Base-by-base conservation (phyloP, 108 stramenopile genomes). In the Aurantiochytrium sp. region DNA sequence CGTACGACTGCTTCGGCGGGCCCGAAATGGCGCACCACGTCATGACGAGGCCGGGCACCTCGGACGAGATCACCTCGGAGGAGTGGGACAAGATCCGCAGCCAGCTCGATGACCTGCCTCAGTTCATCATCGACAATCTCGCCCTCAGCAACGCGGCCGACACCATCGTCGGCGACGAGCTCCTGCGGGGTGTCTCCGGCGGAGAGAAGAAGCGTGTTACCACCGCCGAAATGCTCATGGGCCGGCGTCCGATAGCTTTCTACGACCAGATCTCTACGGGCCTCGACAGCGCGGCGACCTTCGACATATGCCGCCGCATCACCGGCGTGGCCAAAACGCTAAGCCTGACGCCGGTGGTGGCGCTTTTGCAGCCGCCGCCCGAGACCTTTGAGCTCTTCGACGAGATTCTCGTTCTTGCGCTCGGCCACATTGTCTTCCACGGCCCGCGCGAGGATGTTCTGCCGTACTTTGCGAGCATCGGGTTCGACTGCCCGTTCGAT, bases 301-400 rank as follows among this genome's bases (percentile, higher is more conserved):
- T 92, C 86, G 95, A 96, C 87, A 96, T 97, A 73, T 88, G 93
- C 87, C 50, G 53, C 15, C 89, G 92, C 52, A 52, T 95, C 36
- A 68, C 93, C 21, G 88, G 87, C 21, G 68, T 90, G 0, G 69
- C 69, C 6, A 81, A 48, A 3, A 48, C 19, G 17, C 73, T 81
- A 6, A 86, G 90, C 52, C 69, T 87, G 8, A 88, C 90, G 22
- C 90, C 91, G 32, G 90, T 97, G 30, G 91, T 96, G 8, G 92
- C 94, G 4, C 91, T 97, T 53, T 91, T 97, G 2, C 96, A 96
- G 87, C 96, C 96, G 24, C 95, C 96, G 2, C 96, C 96, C 2
- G 96, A 97, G 89, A 95, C 95, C 22, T 95, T 94, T 39, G 94
- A 93, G 52, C 90, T 97, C 52, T 97, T 97, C 89, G 97, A 97